These are phyloP conservation scores for Avena insularis DNA, from an alignment of 176 grass and related monocot species.

Conservation along the genomic window DNA sequence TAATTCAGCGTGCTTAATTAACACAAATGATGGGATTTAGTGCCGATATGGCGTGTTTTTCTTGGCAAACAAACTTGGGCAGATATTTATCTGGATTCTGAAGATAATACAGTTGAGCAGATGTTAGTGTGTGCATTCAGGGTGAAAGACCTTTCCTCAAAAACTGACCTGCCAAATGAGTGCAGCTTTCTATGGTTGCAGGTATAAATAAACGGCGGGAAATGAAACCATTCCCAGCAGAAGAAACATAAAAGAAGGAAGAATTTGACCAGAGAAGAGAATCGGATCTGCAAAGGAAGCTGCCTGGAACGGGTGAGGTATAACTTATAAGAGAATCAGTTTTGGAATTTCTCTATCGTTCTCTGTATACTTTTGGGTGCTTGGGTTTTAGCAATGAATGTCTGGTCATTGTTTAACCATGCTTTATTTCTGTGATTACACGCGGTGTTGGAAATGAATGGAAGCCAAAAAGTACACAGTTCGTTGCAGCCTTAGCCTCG, in stretches of 20 bases:
- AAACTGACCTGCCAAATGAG: background rate
- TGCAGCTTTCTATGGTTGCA: background rate
- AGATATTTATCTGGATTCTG: background rate
- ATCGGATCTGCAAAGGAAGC: background rate
- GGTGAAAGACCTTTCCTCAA: background rate
- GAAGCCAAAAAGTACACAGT: too few relatives aligned
- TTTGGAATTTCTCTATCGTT: background rate
- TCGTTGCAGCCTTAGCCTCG: slow-evolving; percentile 60
- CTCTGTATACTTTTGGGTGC: background rate
- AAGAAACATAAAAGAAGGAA: too few relatives aligned
- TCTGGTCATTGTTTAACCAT: too few relatives aligned
- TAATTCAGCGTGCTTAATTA: background rate
- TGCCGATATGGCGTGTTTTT: background rate
- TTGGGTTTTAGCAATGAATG: background rate
- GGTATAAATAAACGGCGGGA: background rate
- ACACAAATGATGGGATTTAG: background rate
- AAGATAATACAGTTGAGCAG: background rate
- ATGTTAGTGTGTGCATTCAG: background rate
- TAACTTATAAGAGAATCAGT: too few relatives aligned
- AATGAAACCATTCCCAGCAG: background rate
- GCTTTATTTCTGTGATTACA: too few relatives aligned
- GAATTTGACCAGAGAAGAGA: background rate
- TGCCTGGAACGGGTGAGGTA: background rate
- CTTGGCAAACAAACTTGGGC: background rate
- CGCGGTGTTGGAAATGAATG: too few relatives aligned